Evolutionary conservation across 2,329 filamentous ascomycete genomes (phyloP).

Genomic region (Tolypocladium guangdongense): DNA sequence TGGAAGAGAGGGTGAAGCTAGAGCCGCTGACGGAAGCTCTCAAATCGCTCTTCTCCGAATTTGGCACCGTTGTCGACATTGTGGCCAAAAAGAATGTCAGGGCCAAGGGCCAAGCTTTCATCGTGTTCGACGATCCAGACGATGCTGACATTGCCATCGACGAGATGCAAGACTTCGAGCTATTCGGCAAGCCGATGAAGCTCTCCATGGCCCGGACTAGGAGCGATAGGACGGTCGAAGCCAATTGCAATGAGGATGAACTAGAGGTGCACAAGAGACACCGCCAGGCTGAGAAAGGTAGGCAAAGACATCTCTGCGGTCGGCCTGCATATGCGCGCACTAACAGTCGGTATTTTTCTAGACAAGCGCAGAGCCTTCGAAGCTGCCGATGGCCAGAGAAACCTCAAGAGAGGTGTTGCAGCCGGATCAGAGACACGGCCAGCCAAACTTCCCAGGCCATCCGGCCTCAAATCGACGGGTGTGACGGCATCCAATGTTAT

Average conservation of each 20-base stretch:
- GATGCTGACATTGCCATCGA: conserved; percentile 74
- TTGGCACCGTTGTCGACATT: conserved; percentile 75
- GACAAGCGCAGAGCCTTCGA: conserved; percentile 73
- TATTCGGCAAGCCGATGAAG: conserved; percentile 86
- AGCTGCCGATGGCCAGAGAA: conserved; percentile 66
- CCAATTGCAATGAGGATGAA: conserved; percentile 63
- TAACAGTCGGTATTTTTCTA: conserved; percentile 15
- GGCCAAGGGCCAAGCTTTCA: conserved; percentile 89
- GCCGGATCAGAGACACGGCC: conserved; percentile 43
- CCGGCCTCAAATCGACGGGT: conserved; percentile 66
- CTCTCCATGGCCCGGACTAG: conserved; percentile 70
- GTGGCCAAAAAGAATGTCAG: conserved; percentile 83
- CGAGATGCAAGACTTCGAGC: conserved; percentile 81
- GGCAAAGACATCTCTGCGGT: conserved; percentile 6
- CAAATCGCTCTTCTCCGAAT: conserved; percentile 72
- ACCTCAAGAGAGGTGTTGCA: conserved; percentile 51
- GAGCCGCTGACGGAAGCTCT: conserved; percentile 66
- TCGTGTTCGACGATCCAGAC: conserved; percentile 78
- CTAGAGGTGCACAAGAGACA: conserved; percentile 79
- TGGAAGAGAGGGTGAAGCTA: conserved; percentile 85
- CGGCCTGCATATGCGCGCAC: not conserved
- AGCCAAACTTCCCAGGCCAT: conserved; percentile 48
- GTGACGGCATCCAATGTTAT: conserved; percentile 60
- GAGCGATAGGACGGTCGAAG: conserved; percentile 79
- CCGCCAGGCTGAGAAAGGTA: conserved; percentile 83